Base-by-base conservation (phyloP, 2,329 filamentous ascomycete genomes). In the Arthrinium phaeospermum region DNA sequence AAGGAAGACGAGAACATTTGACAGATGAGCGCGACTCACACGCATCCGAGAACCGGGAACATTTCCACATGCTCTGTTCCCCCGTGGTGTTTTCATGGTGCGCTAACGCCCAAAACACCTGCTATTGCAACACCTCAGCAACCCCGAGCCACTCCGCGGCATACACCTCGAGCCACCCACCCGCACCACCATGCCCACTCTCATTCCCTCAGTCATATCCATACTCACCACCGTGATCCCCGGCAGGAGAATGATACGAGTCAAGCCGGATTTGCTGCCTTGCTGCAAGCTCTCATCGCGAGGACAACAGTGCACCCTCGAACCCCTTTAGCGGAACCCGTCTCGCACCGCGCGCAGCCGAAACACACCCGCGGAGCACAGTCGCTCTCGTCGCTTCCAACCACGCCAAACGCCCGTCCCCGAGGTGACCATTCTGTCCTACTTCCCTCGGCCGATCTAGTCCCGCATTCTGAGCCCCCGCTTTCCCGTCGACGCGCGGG, bases 11-110 rank as follows among this genome's bases (percentile, higher is more conserved):
- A 94, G 78, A 89, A 93, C 24, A 86, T 90, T 84, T 97, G n/a
- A 82, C 86, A 2, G 94, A 97, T 77, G 93, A 96, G 79, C 93
- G 94, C 71, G 87, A 91, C 90, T 95, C 72, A 93, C 91, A 74
- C 92, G 96, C 27, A 97, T 98, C 75, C 91, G 93, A 57, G 80
- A 98, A 98, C 79, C 88, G 96, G 74, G 93, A 97, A 79, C 95
- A 97, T 79, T 91, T 97, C 77, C 93, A 94, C 72, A 88, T 89
- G 79, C 89, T 97, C 68, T 92, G 93, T 78, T 92, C 93, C 77
- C 93, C 94, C 1, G 93, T 19, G 91, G 90, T 69, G 89, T 90
- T 46, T 91, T 71, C 89, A 93, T 73, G 85, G 89, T 72, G 86
- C 90, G 72, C 83, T 91, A 73, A 91, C 90, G 2, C 91, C 91